These are phyloP conservation scores for Takashimella tepidaria DNA, from an alignment of 1,284 basidiomycete genomes.

Conservation along the genomic window DNA sequence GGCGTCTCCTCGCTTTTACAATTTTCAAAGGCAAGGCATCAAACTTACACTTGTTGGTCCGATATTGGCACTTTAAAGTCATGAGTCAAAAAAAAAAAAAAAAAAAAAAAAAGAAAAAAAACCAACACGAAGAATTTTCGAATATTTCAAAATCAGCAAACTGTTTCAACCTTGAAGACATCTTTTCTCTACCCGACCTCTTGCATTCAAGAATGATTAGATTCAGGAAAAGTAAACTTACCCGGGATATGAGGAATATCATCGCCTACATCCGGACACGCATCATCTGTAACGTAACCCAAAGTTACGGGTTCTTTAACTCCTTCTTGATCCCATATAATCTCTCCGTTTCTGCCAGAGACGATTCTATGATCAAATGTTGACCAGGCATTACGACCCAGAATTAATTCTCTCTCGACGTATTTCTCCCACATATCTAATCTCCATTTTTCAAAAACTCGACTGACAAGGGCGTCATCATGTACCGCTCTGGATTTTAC, in stretches of 20 bases:
- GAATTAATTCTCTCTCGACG: slow-evolving; percentile 1
- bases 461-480: slow-evolving; percentile 27
- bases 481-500: neutral
- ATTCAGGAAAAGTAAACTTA: no score
- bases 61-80: slow-evolving; percentile 20
- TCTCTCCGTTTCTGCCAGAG: no score
- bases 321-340: slow-evolving; percentile 5
- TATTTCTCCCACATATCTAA: slow-evolving; percentile 26
- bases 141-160: no score
- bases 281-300: slow-evolving; percentile 45
- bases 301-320: slow-evolving; percentile 23
- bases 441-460: slow-evolving; percentile 26
- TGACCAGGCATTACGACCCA: neutral
- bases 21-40: no score
- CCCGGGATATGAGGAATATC: slow-evolving; percentile 46
- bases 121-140: no score
- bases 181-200: no score
- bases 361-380: no score
- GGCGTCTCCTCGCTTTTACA: no score
- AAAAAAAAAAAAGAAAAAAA: no score
- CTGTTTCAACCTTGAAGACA: neutral
- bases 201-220: no score
- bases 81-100: no score
- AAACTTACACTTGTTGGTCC: slow-evolving; percentile 12
- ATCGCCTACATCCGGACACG: slow-evolving; percentile 39